These are phyloP conservation scores for Monosporozyma solicola DNA, from an alignment of 805 yeast species.

Conservation along the genomic window DNA sequence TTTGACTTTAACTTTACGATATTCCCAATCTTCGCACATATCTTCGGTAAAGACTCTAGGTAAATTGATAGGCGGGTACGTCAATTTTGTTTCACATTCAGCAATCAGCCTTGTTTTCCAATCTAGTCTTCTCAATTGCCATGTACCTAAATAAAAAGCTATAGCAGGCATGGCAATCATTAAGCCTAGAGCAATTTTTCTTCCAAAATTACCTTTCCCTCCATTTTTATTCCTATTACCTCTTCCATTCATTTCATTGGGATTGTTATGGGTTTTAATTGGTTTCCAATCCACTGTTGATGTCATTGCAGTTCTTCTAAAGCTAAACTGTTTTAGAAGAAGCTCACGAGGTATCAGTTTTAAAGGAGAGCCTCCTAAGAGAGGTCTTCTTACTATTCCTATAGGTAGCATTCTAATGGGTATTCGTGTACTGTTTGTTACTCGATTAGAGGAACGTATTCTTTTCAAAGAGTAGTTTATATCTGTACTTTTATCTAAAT, in stretches of 20 bases:
- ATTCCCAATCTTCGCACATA: slow-evolving; percentile 67
- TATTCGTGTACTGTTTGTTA: not conserved
- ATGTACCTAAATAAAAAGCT: slow-evolving; percentile 78
- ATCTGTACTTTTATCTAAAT: not conserved
- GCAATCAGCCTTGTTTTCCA: slow-evolving; percentile 88
- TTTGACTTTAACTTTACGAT: slow-evolving; percentile 62
- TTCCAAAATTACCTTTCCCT: slow-evolving; percentile 14
- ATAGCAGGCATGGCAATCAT: slow-evolving; percentile 73
- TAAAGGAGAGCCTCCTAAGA: not conserved
- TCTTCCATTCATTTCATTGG: slow-evolving; percentile 28
- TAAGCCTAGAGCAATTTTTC: slow-evolving; percentile 30
- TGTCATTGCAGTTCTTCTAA: slow-evolving; percentile 40
- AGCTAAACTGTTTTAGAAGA: not conserved
- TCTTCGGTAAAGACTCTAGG: slow-evolving; percentile 61
- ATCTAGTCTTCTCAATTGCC: slow-evolving; percentile 79
- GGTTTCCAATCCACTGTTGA: slow-evolving; percentile 84
- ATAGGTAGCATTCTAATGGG: not conserved
- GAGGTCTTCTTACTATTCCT: not conserved
- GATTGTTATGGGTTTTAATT: slow-evolving; percentile 39
- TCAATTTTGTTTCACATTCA: slow-evolving; percentile 70
- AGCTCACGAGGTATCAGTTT: not conserved
- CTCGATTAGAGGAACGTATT: not conserved
- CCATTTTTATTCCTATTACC: not conserved
- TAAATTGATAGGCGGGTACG: slow-evolving; percentile 60
- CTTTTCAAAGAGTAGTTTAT: not conserved